Conservation (phyloP, 108 stramenopile genomes). For the Stephanodiscus minutulus region DNA sequence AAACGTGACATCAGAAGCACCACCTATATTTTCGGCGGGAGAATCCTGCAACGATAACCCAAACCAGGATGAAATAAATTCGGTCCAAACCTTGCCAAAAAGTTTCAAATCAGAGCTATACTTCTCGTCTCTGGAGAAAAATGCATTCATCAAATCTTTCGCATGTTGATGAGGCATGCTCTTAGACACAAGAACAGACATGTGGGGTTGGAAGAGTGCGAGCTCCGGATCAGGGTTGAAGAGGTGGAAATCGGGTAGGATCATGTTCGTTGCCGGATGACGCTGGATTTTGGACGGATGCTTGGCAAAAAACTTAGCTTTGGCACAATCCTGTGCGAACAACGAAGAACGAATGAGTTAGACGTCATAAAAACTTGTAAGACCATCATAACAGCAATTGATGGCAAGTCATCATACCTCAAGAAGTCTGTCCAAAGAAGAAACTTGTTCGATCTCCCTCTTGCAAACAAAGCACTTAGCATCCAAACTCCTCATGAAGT, state of each 20-base stretch:
- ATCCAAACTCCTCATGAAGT: constrained; percentile 74
- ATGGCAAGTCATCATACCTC: constrained; percentile 34
- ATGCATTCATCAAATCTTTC: constrained; percentile 45
- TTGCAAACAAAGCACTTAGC: constrained; percentile 55
- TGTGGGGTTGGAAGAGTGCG: constrained; percentile 69
- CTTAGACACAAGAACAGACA: constrained; percentile 46
- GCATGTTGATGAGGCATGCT: constrained; percentile 64
- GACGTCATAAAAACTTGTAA: neutral
- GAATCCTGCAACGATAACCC: constrained; percentile 56
- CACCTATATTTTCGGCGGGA: constrained; percentile 31
- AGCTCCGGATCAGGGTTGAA: constrained; percentile 50
- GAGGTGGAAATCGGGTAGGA: constrained; percentile 50
- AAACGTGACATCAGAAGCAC: constrained; percentile 55
- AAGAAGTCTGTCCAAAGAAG: constrained; percentile 51
- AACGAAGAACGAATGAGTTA: constrained; percentile 1
- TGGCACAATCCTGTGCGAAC: constrained; percentile 59
- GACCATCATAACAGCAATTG: no score
- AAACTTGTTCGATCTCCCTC: constrained; percentile 65
- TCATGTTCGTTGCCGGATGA: constrained; percentile 27
- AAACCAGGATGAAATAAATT: constrained; percentile 82
- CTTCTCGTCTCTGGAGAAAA: constrained; percentile 21
- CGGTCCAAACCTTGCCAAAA: constrained; percentile 69
- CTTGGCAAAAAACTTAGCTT: constrained; percentile 54
- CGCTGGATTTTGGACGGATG: constrained; percentile 45
- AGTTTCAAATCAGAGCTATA: constrained; percentile 37